These are phyloP conservation scores for Calonectria pseudoreteaudii DNA, from an alignment of 2,329 filamentous ascomycete genomes.

Conservation along the genomic window DNA sequence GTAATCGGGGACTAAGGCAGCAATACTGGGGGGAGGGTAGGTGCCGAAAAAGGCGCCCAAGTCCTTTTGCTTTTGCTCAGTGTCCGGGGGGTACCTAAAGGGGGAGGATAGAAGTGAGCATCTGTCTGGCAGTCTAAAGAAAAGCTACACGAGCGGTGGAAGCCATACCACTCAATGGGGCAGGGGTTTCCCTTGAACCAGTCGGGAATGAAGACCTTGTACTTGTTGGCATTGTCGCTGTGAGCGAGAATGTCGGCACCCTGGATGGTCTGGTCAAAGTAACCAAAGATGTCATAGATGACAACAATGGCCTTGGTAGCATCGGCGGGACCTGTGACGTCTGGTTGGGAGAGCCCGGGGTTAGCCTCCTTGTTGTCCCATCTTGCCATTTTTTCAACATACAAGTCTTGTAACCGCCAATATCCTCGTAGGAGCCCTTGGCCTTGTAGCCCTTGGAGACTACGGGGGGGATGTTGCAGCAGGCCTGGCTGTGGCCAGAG, in stretches of 20 bases:
- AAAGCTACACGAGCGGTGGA: too few species aligned
- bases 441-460: slow-evolving; percentile 65
- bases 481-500: slow-evolving; percentile 66
- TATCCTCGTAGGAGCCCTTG: slow-evolving; percentile 68
- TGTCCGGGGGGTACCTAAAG: slow-evolving; percentile 71
- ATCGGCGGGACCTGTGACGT: slow-evolving; percentile 60
- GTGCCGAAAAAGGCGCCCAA: slow-evolving; percentile 69
- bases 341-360: slow-evolving; percentile 39
- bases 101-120: not conserved
- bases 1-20: slow-evolving; percentile 64
- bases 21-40: slow-evolving; percentile 60
- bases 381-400: slow-evolving; percentile 26
- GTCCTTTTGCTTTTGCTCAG: slow-evolving; percentile 70
- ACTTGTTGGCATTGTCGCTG: slow-evolving; percentile 68
- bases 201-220: slow-evolving; percentile 91
- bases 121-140: not conserved
- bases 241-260: slow-evolving; percentile 75
- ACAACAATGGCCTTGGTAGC: slow-evolving; percentile 70
- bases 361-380: slow-evolving; percentile 12
- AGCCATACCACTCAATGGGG: slow-evolving; percentile 61
- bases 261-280: slow-evolving; percentile 77
- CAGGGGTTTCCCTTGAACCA: slow-evolving; percentile 84
- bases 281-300: slow-evolving; percentile 77
- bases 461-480: slow-evolving; percentile 70
- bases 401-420: slow-evolving; percentile 68